Evolutionary conservation across 2,329 filamentous ascomycete species (phyloP).

Genomic region (Phialophora expanda): DNA sequence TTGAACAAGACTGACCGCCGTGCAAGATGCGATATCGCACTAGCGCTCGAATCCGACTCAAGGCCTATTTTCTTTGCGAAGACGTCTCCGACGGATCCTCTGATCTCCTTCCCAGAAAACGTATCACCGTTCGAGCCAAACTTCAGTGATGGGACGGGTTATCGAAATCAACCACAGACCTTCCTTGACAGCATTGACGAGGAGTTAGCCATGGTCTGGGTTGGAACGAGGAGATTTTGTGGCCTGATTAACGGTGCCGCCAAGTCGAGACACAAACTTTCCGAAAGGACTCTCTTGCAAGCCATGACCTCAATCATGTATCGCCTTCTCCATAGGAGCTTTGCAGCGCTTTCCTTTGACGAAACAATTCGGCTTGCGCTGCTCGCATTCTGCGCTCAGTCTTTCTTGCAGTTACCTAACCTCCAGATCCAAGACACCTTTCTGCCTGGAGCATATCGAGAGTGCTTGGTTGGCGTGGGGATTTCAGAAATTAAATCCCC

Average conservation of each 20-base stretch:
- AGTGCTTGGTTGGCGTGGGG: slow-evolving; percentile 25
- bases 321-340: slow-evolving; percentile 47
- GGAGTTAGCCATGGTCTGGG: slow-evolving; percentile 39
- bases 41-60: slow-evolving; percentile 38
- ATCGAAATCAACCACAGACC: background rate
- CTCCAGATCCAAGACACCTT: slow-evolving; percentile 36
- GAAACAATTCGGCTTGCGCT: slow-evolving; percentile 51
- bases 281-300: slow-evolving; percentile 38
- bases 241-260: slow-evolving; percentile 41
- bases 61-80: slow-evolving; percentile 40
- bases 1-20: background rate
- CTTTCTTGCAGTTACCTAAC: slow-evolving; percentile 50
- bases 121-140: background rate
- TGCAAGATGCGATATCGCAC: slow-evolving; percentile 40
- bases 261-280: slow-evolving; percentile 35
- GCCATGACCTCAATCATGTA: slow-evolving; percentile 52
- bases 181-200: slow-evolving; percentile 31
- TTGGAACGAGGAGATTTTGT: slow-evolving; percentile 31
- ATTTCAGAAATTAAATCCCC: slow-evolving; percentile 4
- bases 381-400: slow-evolving; percentile 46
- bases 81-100: slow-evolving; percentile 18
- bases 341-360: slow-evolving; percentile 40
- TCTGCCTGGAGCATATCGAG: slow-evolving; percentile 33
- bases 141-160: background rate
- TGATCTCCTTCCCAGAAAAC: background rate